Evolutionary conservation across 139 green algal species (phyloP), one percentile per base, ranked within the genome.

Genomic region (Spirogloea muscicola): DNA sequence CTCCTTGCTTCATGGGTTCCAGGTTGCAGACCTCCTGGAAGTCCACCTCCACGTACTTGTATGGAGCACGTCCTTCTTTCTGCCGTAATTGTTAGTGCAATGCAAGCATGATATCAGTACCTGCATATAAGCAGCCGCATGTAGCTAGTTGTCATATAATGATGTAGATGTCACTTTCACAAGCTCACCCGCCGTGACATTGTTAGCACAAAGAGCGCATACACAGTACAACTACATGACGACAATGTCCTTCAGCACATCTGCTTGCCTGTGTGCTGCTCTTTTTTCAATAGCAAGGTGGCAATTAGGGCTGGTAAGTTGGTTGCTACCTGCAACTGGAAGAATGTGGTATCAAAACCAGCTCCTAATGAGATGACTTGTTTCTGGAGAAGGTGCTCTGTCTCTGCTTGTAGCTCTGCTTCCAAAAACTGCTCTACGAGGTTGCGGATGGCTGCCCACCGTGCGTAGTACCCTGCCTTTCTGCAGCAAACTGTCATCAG

Each of bases 311-410:
- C n/a, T n/a, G n/a, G n/a, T n/a, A n/a, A n/a, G n/a, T n/a, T n/a
- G n/a, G n/a, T 31, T 27, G 10, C 31, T n/a, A 79, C 71, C 61
- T 76, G 59, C 2, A 58, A 10, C 66, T 76, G 52, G 43, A 84
- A 84, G 72, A 67, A 84, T 51, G 51, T 43, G 18, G 79, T 84
- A 51, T 83, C 79, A 36, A 72, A 84, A 3, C 79, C 79, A 37
- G 79, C 60, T 13, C 79, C 79, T 38, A 84, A 39, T 37, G 62
- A 84, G 36, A 84, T 21, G 3, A 84, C 41, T 41, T 84, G 79
- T 41, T 67, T 69, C 34, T 49, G 39, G 46, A 43, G 44, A 38
- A 60, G 43, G 38, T 72, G 43, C 29, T 68, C n/a, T n/a, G n/a
- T n/a, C n/a, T n/a, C n/a, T n/a, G n/a, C n/a, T n/a, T n/a, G n/a